These are phyloP conservation scores for Apiospora pterosperma DNA, from an alignment of 2,329 filamentous ascomycete species.

Conservation along the genomic window DNA sequence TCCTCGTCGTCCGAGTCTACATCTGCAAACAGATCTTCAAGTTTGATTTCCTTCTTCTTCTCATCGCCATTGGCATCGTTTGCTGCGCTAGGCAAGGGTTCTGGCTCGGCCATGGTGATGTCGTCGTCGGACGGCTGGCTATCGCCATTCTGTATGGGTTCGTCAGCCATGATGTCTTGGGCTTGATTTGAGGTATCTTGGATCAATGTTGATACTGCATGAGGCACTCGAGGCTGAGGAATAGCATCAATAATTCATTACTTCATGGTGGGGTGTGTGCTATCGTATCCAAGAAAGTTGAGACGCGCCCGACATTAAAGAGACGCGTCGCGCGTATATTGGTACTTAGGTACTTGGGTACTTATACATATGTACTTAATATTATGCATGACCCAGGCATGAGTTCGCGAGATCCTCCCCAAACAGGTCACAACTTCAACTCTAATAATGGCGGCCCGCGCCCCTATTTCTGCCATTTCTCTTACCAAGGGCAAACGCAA, in stretches of 20 bases:
- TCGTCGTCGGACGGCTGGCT: conserved; percentile 30
- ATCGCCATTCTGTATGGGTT: conserved; percentile 24
- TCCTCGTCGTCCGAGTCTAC: conserved; percentile 56
- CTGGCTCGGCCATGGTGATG: conserved; percentile 37
- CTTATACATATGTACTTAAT: no score
- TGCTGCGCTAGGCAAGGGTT: conserved; percentile 12
- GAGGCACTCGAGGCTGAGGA: not conserved
- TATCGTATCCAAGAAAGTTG: not conserved
- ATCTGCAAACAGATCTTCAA: conserved; percentile 59
- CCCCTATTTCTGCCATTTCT: conserved; percentile 48
- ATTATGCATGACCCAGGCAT: no score
- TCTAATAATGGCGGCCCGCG: conserved; percentile 35
- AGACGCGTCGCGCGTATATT: not conserved
- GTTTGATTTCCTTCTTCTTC: conserved; percentile 42
- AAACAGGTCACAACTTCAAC: not conserved
- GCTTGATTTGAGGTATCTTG: not conserved
- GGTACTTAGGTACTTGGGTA: not conserved
- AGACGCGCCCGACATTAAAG: not conserved
- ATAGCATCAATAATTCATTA: not conserved
- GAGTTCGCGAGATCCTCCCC: not conserved
- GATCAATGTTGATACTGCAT: not conserved
- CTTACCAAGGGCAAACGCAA: conserved; percentile 39
- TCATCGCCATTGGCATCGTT: conserved; percentile 12
- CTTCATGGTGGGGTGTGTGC: not conserved
- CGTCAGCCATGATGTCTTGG: conserved; percentile 30